Percentiles rank a stretch among this genome's conserved stretches.
phyloP scores from a whole-genome alignment of 345 rosid species.

The Aegle marmelos region DNA sequence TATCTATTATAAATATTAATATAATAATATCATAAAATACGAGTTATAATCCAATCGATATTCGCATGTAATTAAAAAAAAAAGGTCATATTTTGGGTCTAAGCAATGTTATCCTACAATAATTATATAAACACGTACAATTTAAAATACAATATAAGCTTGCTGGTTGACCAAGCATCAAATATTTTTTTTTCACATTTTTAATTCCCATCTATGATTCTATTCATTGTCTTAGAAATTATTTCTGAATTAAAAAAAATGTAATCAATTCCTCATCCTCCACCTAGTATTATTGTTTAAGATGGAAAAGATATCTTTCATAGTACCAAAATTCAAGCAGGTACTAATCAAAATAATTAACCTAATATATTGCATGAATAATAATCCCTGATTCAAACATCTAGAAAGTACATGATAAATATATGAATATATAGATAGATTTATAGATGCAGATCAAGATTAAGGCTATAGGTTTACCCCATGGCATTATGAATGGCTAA shows the following conservation, averaged over 20 bases:
- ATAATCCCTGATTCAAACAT: background rate
- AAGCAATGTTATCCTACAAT: background rate
- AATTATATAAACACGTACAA: background rate
- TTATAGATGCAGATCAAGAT: background rate
- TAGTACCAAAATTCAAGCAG: background rate
- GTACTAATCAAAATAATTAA: background rate
- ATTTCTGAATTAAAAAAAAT: background rate
- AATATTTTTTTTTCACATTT: background rate
- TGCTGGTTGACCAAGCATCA: background rate
- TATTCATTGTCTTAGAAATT: background rate
- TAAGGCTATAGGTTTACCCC: background rate
- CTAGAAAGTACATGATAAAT: background rate
- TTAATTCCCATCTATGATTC: background rate
- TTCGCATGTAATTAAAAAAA: no score
- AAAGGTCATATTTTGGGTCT: background rate
- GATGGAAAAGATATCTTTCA: background rate
- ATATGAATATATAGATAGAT: no score
- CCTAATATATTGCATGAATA: background rate
- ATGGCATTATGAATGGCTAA: background rate
- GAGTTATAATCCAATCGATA: no score
- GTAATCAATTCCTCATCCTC: background rate
- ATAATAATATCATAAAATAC: no score
- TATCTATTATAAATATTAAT: no score
- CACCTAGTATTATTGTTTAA: background rate
- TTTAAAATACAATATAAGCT: background rate